phyloP scores from a whole-genome alignment of 768 basidiomycete species.

The Sistotremastrum niveocremeum region DNA sequence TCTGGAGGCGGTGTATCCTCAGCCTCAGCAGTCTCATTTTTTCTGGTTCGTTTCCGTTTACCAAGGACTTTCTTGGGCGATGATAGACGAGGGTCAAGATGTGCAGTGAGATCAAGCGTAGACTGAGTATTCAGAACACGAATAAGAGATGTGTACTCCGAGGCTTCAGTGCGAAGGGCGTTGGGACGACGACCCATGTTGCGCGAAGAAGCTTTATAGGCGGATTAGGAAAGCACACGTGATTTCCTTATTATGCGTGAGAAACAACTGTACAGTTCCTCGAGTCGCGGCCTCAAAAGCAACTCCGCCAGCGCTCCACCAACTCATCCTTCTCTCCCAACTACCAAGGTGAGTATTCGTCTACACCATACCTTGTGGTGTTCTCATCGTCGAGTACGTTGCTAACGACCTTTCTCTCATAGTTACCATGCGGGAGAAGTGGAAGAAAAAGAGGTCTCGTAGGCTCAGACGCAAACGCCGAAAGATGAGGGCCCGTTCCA shows the following conservation, averaged over 20 bases:
- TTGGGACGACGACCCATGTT: constrained; percentile 33
- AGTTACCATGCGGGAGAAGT: constrained; percentile 86
- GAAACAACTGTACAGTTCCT: not conserved
- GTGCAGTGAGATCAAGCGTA: constrained; percentile 43
- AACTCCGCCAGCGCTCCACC: not conserved
- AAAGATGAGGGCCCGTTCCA: constrained; percentile 94
- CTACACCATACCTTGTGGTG: not conserved
- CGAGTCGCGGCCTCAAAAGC: not conserved
- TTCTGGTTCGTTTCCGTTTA: constrained; percentile 1
- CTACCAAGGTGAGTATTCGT: not conserved
- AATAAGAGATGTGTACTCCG: constrained; percentile 53
- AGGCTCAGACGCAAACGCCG: constrained; percentile 88
- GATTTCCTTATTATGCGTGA: not conserved
- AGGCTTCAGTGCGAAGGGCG: constrained; percentile 47
- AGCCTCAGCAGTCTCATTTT: not conserved
- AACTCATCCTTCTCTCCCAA: not conserved
- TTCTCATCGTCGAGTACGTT: not conserved
- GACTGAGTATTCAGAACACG: constrained; percentile 46
- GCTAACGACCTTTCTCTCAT: not conserved
- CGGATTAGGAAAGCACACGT: not conserved
- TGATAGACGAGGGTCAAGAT: constrained; percentile 25
- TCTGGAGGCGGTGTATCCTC: not conserved
- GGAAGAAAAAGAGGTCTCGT: constrained; percentile 92
- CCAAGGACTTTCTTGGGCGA: not conserved
- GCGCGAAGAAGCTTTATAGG: constrained; percentile 17